Percentiles rank a stretch among this genome's conserved stretches.
phyloP scores from a whole-genome alignment of 2,329 filamentous ascomycete genomes.

The Xylaria multiplex region DNA sequence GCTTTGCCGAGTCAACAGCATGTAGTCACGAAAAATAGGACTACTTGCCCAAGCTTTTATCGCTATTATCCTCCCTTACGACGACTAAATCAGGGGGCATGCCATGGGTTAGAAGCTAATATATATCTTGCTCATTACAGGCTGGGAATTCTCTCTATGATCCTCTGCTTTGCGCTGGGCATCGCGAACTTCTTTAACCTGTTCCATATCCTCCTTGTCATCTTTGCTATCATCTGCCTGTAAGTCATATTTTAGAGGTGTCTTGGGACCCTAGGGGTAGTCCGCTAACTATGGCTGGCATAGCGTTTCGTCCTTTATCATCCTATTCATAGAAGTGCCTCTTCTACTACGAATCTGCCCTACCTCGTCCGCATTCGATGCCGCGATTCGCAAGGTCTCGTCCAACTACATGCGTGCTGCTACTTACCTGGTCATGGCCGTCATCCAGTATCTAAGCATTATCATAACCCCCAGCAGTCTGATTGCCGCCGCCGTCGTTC shows the following conservation, averaged over 20 bases:
- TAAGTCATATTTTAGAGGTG: conserved; percentile 51
- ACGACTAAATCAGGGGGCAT: background rate
- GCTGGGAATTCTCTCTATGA: conserved; percentile 76
- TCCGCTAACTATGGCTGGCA: conserved; percentile 10
- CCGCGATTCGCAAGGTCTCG: conserved; percentile 87
- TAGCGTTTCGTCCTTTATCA: conserved; percentile 76
- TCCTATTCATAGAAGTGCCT: conserved; percentile 89
- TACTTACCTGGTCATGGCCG: conserved; percentile 83
- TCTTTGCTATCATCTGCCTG: conserved; percentile 65
- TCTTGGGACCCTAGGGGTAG: background rate
- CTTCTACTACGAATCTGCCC: conserved; percentile 97
- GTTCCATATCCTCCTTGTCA: conserved; percentile 58
- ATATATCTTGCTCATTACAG: conserved; percentile 51
- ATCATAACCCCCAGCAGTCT: conserved; percentile 73
- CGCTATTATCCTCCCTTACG: background rate
- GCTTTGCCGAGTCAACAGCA: conserved; percentile 4
- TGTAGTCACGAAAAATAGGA: conserved; percentile 17
- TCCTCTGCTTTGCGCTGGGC: conserved; percentile 75
- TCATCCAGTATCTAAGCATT: conserved; percentile 86
- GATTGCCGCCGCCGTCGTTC: conserved; percentile 85
- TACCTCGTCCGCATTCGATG: conserved; percentile 88
- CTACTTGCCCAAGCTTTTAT: background rate
- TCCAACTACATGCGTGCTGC: conserved; percentile 97
- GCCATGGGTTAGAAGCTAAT: conserved; percentile 39
- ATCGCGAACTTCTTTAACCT: conserved; percentile 73